Base-by-base conservation (phyloP, 148 eudicot species). In the Nepenthes mirabilis region DNA sequence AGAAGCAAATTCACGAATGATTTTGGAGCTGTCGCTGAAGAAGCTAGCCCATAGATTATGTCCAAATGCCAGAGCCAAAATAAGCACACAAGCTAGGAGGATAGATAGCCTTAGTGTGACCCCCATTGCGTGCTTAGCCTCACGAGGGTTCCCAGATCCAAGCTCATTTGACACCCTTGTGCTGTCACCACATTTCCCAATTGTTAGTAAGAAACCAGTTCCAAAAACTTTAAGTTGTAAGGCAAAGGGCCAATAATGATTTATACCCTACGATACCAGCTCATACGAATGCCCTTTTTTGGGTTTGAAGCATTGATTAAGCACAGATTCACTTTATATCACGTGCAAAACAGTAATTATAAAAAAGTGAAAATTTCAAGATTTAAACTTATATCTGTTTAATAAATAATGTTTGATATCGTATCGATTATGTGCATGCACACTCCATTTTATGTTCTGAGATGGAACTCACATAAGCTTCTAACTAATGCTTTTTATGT, bases 131-230 rank as follows among this genome's bases (percentile, higher is more conserved):
- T 73, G 79, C 68, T 79, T 91, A 9, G 95, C 95, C 61, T 67
- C 57, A 14, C 68, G 71, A 13, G 79, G 60, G 45, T 79, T 72
- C 5, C 87, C 83, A 1, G 90, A 84, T 68, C 97, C 97, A 33
- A 91, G 80, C 75, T 88, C 97, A 60, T 91, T 91, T 8, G 97
- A 85, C 49, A 91, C 93, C 75, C 95, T 80, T 12, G 97, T 88
- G 75, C 97, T 91, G 79, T 50, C 48, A 45, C n/a, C 2, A 63
- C 1, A 33, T 23, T 33, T 10, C 35, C 35, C 58, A 33, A 53
- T 13, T 53, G 2, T 53, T 53, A 53, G 6, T 45, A 45, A 23
- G 23, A 23, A 23, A 23, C 23, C 23, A 23, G 23, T 23, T 23
- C 23, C 0, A 23, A 23, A 23, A 23, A 23, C 23, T 23, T 45